These are phyloP conservation scores for Mucor racemosus DNA, from an alignment of 371 early-diverging fungal species.

Conservation along the genomic window DNA sequence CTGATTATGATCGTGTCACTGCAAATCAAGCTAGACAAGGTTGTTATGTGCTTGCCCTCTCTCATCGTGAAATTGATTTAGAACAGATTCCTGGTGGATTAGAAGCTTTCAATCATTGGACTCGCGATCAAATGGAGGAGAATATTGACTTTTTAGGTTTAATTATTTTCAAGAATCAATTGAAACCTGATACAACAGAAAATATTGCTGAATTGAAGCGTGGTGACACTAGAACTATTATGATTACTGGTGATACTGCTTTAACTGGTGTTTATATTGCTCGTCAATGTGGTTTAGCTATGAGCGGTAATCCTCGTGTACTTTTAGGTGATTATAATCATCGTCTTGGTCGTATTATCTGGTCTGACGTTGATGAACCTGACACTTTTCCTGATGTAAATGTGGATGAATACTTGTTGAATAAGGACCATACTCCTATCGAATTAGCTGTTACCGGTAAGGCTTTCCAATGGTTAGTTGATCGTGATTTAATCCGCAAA, in stretches of 20 bases:
- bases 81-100: conserved; percentile 39
- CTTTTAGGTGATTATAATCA: conserved; percentile 58
- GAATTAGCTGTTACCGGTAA: conserved; percentile 79
- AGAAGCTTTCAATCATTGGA: conserved; percentile 47
- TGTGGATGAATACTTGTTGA: conserved; percentile 38
- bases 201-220: conserved; percentile 76
- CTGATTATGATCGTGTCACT: conserved; percentile 65
- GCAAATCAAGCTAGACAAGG: conserved; percentile 71
- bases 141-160: conserved; percentile 72
- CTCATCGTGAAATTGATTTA: conserved; percentile 58
- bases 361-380: conserved; percentile 62
- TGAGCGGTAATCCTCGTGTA: conserved; percentile 32
- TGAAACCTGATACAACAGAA: conserved; percentile 79
- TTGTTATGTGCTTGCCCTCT: conserved; percentile 80
- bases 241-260: conserved; percentile 95
- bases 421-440: conserved; percentile 38
- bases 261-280: conserved; percentile 89
- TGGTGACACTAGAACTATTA: conserved; percentile 80
- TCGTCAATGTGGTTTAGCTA: conserved; percentile 77
- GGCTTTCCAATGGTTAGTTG: conserved; percentile 63
- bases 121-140: conserved; percentile 73
- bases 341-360: conserved; percentile 34
- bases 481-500: conserved; percentile 49
- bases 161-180: conserved; percentile 85
- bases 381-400: conserved; percentile 41